These are phyloP conservation scores for Suhomyces atakaporum DNA, from an alignment of 1,139 yeast species.

Conservation along the genomic window DNA sequence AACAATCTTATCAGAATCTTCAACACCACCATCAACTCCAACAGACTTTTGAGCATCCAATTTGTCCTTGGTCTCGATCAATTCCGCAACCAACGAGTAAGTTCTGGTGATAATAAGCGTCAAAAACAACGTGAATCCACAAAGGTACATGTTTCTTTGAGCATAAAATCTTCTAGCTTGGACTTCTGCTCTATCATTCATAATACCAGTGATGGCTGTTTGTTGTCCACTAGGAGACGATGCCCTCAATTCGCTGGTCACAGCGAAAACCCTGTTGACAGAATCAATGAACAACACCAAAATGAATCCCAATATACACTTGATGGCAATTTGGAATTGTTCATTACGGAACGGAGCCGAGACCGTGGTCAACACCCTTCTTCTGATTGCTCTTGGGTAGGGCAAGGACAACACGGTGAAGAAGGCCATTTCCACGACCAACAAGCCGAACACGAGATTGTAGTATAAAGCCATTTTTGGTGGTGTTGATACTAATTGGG, in stretches of 20 bases:
- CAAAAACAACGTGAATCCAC: conserved; percentile 92
- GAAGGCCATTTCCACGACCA: conserved; percentile 76
- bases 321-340: conserved; percentile 73
- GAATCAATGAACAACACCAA: conserved; percentile 85
- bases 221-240: conserved; percentile 20
- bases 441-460: conserved; percentile 70
- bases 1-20: conserved; percentile 41
- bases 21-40: conserved; percentile 16
- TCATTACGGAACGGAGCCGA: conserved; percentile 71
- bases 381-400: conserved; percentile 73
- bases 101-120: conserved; percentile 86
- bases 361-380: conserved; percentile 62
- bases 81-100: conserved; percentile 77
- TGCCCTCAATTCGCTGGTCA: conserved; percentile 60
- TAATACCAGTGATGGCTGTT: conserved; percentile 23
- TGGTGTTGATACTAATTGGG: neutral
- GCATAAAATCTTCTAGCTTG: conserved; percentile 93
- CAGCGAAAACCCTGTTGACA: conserved; percentile 77
- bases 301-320: conserved; percentile 83
- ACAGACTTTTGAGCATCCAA: conserved; percentile 54
- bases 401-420: conserved; percentile 86
- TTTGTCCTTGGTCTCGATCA: conserved; percentile 60
- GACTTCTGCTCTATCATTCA: conserved; percentile 70
- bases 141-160: conserved; percentile 93
- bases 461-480: conserved; percentile 81